A percentile compares a stretch with the other conserved stretches of the same genome.
Conservation (phyloP, 371 early-diverging fungal genomes). For the Mortierella sp. region DNA sequence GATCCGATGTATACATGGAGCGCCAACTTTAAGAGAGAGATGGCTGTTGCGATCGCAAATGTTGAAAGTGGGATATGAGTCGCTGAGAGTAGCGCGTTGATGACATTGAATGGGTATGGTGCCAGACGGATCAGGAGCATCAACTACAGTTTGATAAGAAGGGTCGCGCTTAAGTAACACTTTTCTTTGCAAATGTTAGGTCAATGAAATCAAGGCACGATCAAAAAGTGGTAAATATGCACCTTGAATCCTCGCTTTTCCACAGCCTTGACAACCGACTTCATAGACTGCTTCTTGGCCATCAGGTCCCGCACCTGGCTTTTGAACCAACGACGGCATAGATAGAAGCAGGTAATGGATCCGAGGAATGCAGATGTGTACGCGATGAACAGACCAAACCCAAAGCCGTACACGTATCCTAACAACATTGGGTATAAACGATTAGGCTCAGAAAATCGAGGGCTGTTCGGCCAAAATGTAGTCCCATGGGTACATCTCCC, state of each 20-base stretch:
- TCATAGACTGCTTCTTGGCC: slow-evolving; percentile 63
- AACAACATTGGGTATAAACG: neutral
- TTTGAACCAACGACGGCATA: slow-evolving; percentile 65
- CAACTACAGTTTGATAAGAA: slow-evolving; percentile 55
- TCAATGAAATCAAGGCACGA: too few species aligned
- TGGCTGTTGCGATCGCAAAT: slow-evolving; percentile 72
- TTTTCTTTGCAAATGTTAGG: too few species aligned
- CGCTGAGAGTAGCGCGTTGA: slow-evolving; percentile 74
- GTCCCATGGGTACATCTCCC: neutral
- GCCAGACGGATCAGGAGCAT: slow-evolving; percentile 76
- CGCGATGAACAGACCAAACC: slow-evolving; percentile 67
- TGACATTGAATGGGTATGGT: slow-evolving; percentile 80
- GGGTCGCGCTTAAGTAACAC: neutral
- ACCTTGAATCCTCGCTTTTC: slow-evolving; percentile 80
- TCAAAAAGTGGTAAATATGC: slow-evolving; percentile 16
- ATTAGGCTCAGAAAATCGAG: neutral
- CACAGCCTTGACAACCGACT: slow-evolving; percentile 70
- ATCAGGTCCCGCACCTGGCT: slow-evolving; percentile 61
- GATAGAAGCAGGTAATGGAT: slow-evolving; percentile 67
- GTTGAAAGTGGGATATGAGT: slow-evolving; percentile 66
- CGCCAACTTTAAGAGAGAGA: slow-evolving; percentile 71
- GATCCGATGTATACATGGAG: slow-evolving; percentile 83
- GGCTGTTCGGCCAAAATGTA: too few species aligned
- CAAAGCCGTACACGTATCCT: slow-evolving; percentile 77
- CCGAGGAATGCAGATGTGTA: slow-evolving; percentile 72